Evolutionary conservation across 2,329 filamentous ascomycete species (phyloP), one percentile per base, ranked within the genome.

Genomic region (Phaeosphaeriaceae sp.): DNA sequence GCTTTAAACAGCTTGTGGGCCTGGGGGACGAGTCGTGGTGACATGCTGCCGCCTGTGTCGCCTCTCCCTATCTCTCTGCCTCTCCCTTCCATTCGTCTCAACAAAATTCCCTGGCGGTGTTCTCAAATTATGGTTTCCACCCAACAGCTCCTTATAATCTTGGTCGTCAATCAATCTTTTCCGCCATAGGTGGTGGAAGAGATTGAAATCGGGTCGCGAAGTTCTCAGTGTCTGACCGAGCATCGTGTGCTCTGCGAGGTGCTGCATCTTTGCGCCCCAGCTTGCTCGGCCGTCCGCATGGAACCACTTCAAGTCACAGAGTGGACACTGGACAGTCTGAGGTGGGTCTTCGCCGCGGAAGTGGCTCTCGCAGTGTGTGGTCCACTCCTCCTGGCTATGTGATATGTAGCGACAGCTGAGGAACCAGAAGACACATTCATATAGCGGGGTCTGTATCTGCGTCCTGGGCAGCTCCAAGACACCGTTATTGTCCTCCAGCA

Each of bases 361-460:
- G 59, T 77, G 75, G n/a, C 57, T 54, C 2, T 70, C 53, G 57
- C 72, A 75, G 61, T 77, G 75, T 3, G 51, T 65, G 17, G 60
- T 51, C 75, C 75, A 77, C 19, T 74, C 68, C 1, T 69, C 62
- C 24, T 48, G 25, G 58, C 66, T 53, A 40, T 24, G 19, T 1
- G 65, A 68, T 25, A 67, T 47, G 63, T 70, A 71, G 5, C 15
- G 19, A 61, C 75, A 77, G 52, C 56, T 62, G 7, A 77, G 62
- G 60, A 76, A 77, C 71, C 67, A 70, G 57, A 77, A 76, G 2
- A 65, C 62, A 53, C 75, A 77, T 47, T 75, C 71, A 51, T 66
- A 75, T 1, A 64, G 36, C 6, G 72, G 67, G 6, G 41, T 19
- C 31, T 17, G 48, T 9, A 40, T n/a, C 24, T 58, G 53, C 9